Percentiles rank a stretch among this genome's conserved stretches.
These are phyloP conservation scores for Aspergillus sp. DNA, from an alignment of 2,329 filamentous ascomycete species.

Conservation along the genomic window DNA sequence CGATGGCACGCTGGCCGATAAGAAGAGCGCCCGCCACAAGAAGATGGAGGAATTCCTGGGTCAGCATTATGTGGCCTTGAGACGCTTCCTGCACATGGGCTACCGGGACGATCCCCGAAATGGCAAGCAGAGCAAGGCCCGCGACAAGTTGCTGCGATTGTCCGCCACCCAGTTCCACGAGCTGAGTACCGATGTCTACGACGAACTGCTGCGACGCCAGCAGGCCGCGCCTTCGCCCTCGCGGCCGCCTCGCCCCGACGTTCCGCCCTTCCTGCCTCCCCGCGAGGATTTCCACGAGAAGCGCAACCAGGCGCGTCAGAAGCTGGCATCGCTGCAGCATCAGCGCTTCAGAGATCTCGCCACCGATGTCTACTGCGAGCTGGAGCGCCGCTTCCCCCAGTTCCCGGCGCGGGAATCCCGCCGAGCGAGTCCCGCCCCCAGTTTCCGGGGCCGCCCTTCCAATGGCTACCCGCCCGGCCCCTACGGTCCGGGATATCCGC, in stretches of 20 bases:
- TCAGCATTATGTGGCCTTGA: slow-evolving; percentile 80
- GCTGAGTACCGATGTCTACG: slow-evolving; percentile 94
- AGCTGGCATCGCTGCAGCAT: slow-evolving; percentile 83
- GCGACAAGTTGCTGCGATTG: slow-evolving; percentile 88
- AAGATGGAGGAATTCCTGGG: slow-evolving; percentile 68
- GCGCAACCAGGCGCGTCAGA: slow-evolving; percentile 94
- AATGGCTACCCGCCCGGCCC: slow-evolving; percentile 57
- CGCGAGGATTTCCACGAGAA: slow-evolving; percentile 92
- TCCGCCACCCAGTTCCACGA: slow-evolving; percentile 95
- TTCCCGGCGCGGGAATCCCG: slow-evolving; percentile 71
- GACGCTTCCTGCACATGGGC: slow-evolving; percentile 68
- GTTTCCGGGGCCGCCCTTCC: slow-evolving; percentile 61
- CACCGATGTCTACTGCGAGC: slow-evolving; percentile 92
- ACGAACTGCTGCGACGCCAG: slow-evolving; percentile 87
- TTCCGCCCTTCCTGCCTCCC: slow-evolving; percentile 74
- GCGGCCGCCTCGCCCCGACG: slow-evolving; percentile 44
- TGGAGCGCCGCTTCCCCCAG: slow-evolving; percentile 84
- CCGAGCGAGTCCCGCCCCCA: slow-evolving; percentile 64
- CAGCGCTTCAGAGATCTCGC: slow-evolving; percentile 87
- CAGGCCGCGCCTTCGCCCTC: slow-evolving; percentile 54
- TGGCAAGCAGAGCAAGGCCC: slow-evolving; percentile 78
- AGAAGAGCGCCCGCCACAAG: slow-evolving; percentile 59
- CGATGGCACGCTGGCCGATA: slow-evolving; percentile 68
- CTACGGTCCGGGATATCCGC: slow-evolving; percentile 32
- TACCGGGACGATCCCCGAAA: slow-evolving; percentile 73